These are phyloP conservation scores for Rhynchosporium graminicola DNA, from an alignment of 2,329 filamentous ascomycete genomes.

Conservation along the genomic window DNA sequence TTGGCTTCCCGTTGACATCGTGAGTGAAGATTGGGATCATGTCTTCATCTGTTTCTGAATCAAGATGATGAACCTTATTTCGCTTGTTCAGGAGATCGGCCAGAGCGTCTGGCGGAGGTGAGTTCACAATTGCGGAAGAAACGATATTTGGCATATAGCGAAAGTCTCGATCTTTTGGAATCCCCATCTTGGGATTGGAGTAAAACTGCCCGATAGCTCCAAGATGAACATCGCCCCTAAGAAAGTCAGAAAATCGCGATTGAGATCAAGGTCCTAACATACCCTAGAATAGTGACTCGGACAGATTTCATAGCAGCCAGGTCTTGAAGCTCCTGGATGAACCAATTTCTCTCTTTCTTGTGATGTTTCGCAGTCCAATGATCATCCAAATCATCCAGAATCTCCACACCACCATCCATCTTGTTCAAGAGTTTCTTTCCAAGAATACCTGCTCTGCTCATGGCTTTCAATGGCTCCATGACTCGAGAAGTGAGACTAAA, in stretches of 20 bases:
- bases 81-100: slow-evolving; percentile 91
- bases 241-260: slow-evolving; percentile 27
- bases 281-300: slow-evolving; percentile 84
- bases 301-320: slow-evolving; percentile 90
- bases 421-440: slow-evolving; percentile 78
- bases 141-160: slow-evolving; percentile 97
- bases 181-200: slow-evolving; percentile 77
- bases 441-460: slow-evolving; percentile 79
- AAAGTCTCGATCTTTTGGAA: slow-evolving; percentile 88
- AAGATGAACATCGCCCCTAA: slow-evolving; percentile 87
- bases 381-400: slow-evolving; percentile 89
- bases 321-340: slow-evolving; percentile 90
- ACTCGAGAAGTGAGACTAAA: slow-evolving; percentile 76
- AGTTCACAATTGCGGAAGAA: slow-evolving; percentile 91
- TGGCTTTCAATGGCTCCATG: slow-evolving; percentile 86
- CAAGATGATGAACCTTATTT: slow-evolving; percentile 76
- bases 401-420: slow-evolving; percentile 88
- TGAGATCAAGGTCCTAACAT: slow-evolving; percentile 25
- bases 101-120: slow-evolving; percentile 82
- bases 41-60: slow-evolving; percentile 82
- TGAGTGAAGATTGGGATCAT: slow-evolving; percentile 93
- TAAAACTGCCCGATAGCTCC: slow-evolving; percentile 94
- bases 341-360: slow-evolving; percentile 82
- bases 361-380: slow-evolving; percentile 97
- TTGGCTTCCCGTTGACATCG: slow-evolving; percentile 83